Percentiles rank a stretch among this genome's conserved stretches.
Evolutionary conservation across 73 alveolate genomes (phyloP).

Genomic region (Paramecium sexaurelia): DNA sequence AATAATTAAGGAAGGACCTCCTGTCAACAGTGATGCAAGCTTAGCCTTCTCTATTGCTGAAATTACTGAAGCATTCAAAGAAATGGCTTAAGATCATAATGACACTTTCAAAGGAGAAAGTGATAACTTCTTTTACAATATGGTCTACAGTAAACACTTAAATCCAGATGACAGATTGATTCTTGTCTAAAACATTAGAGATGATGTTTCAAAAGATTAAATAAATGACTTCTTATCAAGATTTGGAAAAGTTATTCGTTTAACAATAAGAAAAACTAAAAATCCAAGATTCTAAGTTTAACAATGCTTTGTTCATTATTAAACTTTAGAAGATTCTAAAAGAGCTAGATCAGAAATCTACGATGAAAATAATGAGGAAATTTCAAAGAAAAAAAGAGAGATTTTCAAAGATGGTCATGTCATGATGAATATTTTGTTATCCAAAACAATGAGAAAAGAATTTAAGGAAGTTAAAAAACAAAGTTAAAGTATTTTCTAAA

Average conservation of each 20-base stretch:
- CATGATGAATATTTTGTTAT: constrained; percentile 25
- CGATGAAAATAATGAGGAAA: constrained; percentile 7
- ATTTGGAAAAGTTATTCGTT: constrained; percentile 47
- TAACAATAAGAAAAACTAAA: constrained; percentile 40
- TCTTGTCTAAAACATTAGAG: constrained; percentile 20
- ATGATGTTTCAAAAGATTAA: constrained; percentile 20
- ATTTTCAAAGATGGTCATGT: constrained; percentile 48
- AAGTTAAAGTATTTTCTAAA: constrained; percentile 16
- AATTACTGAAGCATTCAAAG: not conserved
- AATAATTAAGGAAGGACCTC: not conserved
- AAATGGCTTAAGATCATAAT: not conserved
- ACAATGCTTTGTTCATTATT: constrained; percentile 51
- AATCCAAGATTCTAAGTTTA: constrained; percentile 31
- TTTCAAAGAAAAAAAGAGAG: not conserved
- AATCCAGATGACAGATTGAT: constrained; percentile 62
- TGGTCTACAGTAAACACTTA: constrained; percentile 32
- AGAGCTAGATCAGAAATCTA: constrained; percentile 60
- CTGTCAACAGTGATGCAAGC: constrained; percentile 34
- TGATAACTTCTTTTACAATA: constrained; percentile 20
- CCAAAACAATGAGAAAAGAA: constrained; percentile 44
- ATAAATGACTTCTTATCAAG: not conserved
- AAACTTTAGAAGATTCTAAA: constrained; percentile 40
- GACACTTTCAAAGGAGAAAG: constrained; percentile 52
- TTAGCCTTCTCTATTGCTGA: not conserved
- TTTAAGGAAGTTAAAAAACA: constrained; percentile 39